Evolutionary conservation across 1,284 basidiomycete genomes (phyloP).

Genomic region (Ustilago loliicola): DNA sequence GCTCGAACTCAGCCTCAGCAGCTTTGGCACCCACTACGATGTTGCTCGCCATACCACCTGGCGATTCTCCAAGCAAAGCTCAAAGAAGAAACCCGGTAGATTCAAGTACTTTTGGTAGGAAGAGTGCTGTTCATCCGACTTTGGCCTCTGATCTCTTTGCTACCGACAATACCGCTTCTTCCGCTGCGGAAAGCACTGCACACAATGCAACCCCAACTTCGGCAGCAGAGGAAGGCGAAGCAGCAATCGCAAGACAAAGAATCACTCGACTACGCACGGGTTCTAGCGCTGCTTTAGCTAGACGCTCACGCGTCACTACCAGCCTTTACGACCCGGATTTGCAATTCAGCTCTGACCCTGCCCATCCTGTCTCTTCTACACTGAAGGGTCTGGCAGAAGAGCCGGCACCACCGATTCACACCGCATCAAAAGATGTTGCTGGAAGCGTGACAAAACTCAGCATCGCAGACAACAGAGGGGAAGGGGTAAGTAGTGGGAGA

Average conservation of each 20-base stretch:
- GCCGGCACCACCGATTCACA: too few relatives aligned
- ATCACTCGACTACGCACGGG: conserved; percentile 31
- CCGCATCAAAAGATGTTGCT: not conserved
- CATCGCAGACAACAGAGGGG: too few relatives aligned
- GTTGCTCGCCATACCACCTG: conserved; percentile 26
- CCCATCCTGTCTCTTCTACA: not conserved
- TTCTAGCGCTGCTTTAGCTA: conserved; percentile 26
- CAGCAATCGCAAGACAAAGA: conserved; percentile 22
- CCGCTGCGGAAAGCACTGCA: not conserved
- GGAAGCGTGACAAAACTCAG: too few relatives aligned
- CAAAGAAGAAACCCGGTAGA: conserved; percentile 17
- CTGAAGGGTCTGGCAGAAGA: conserved; percentile 3
- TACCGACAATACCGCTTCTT: not conserved
- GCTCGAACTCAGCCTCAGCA: not conserved
- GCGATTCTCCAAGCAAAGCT: not conserved
- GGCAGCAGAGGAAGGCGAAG: not conserved
- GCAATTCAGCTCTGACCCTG: too few relatives aligned
- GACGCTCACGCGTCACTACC: conserved; percentile 34
- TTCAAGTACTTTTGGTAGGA: conserved; percentile 27
- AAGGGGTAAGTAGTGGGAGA: not conserved
- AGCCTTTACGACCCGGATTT: conserved; percentile 49
- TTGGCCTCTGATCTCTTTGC: conserved; percentile 26
- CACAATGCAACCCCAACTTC: not conserved
- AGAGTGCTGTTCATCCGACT: conserved; percentile 11
- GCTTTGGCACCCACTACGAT: conserved; percentile 6